Base-by-base conservation (phyloP, 2,329 filamentous ascomycete species). In the Gyromitra esculenta region DNA sequence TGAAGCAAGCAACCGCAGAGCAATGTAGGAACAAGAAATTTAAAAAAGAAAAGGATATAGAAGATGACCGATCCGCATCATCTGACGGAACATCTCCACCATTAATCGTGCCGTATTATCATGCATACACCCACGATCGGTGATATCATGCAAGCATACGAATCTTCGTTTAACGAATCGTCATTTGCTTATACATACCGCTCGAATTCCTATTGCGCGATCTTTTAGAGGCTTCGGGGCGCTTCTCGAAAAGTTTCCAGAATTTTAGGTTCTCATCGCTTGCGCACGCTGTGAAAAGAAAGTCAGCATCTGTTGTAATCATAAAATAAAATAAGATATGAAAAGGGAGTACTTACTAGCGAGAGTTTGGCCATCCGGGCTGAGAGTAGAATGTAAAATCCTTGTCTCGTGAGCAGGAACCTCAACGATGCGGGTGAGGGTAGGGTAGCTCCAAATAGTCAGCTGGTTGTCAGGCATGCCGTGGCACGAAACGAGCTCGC, bases 221-320 rank as follows among this genome's bases (percentile, higher is more conserved):
- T 63, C 89, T 88, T 68, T 90, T 88, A 77, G 88, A 86, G 76
- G 88, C 86, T 72, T 93, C 94, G 15, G 94, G 87, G 89, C 97
- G 98, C 89, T 97, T 97, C 88, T 99, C 96, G 82, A 99, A 99
- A 81, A 99, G 88, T 90, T 99, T 99, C 96, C 96, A 99, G 88
- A 99, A 99, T 87, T 99, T 99, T 84, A 99, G 88, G 83, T 91
- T 95, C 87, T 99, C 96, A 82, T 99, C 96, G 64, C 79, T 79
- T 70, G 80, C 91, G 77, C 96, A 95, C 67, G 96, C 72, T 75
- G 18, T 48, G 25, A 45, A 41, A 43, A 21, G 35, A 59, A 18
- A 21, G 39, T 75, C 64, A 75, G 59, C 4, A 64, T 41, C 8
- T 56, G 8, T 56, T 56, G 5, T 48, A 48, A 9, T 9, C n/a